Percentiles rank a stretch among this genome's conserved stretches.
These are phyloP conservation scores for Paradendryphiella salina DNA, from an alignment of 2,329 filamentous ascomycete genomes.

Conservation along the genomic window DNA sequence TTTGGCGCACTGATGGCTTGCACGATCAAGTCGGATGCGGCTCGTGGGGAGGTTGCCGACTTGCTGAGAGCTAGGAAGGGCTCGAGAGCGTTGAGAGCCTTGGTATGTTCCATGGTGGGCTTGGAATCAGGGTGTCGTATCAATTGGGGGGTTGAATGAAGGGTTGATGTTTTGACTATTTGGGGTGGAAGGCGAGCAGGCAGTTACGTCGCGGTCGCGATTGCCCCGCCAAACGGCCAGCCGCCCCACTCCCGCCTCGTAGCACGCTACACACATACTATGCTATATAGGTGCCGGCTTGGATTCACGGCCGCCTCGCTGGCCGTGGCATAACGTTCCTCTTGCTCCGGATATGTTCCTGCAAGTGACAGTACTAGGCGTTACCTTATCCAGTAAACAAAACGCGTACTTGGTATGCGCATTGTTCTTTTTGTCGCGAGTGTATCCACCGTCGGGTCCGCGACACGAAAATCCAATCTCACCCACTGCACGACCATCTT, in stretches of 20 bases:
- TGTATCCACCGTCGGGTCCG: background rate
- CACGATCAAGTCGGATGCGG: conserved; percentile 80
- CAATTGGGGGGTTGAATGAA: background rate
- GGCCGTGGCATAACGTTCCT: background rate
- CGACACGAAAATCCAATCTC: background rate
- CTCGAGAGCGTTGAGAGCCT: conserved; percentile 65
- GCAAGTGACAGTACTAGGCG: background rate
- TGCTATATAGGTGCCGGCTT: no score
- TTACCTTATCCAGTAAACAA: background rate
- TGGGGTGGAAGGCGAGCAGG: conserved; percentile 12
- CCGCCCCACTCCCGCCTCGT: conserved; percentile 9
- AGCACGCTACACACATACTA: background rate
- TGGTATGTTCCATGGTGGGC: conserved; percentile 70
- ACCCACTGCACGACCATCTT: background rate
- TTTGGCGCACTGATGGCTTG: conserved; percentile 88
- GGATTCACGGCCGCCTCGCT: no score
- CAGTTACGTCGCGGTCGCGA: conserved; percentile 23
- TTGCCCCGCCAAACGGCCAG: conserved; percentile 20
- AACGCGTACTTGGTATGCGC: background rate
- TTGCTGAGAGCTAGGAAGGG: conserved; percentile 91
- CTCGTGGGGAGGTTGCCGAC: conserved; percentile 79
- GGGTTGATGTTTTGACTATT: background rate
- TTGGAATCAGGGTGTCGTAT: background rate
- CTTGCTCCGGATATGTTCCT: background rate
- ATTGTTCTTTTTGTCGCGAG: background rate